Evolutionary conservation across 2,329 filamentous ascomycete genomes (phyloP).

Genomic region (Parastagonospora nodorum): DNA sequence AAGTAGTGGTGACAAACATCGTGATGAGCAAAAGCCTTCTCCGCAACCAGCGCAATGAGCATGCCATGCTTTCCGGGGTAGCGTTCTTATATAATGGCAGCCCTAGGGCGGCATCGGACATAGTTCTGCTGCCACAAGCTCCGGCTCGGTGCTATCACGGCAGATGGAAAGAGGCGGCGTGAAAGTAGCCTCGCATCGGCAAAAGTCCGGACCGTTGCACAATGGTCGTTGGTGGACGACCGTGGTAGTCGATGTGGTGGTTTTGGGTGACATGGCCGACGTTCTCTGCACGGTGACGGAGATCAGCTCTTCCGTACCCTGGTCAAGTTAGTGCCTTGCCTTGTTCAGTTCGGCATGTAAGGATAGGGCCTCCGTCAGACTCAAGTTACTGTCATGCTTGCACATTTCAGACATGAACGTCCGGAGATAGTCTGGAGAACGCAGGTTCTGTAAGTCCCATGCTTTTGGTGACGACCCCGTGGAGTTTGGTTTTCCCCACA

Average conservation of each 20-base stretch:
- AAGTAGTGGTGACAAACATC: constrained; percentile 23
- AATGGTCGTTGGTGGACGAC: neutral
- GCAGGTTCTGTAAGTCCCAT: no score
- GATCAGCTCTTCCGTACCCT: neutral
- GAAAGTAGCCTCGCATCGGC: neutral
- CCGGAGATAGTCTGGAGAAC: no score
- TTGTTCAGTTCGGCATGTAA: no score
- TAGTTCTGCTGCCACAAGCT: constrained; percentile 1
- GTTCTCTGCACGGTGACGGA: neutral
- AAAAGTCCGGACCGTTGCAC: neutral
- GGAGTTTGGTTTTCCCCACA: no score
- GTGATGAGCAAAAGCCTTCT: constrained; percentile 20
- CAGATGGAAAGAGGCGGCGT: neutral
- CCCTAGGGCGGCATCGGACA: constrained; percentile 14
- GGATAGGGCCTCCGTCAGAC: no score
- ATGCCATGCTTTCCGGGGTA: constrained; percentile 6
- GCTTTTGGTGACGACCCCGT: no score
- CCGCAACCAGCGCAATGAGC: constrained; percentile 22
- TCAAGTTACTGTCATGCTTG: no score
- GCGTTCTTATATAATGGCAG: constrained; percentile 1
- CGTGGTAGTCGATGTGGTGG: neutral
- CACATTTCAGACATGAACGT: no score
- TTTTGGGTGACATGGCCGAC: neutral
- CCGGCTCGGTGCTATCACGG: constrained; percentile 1
- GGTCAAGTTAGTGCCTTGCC: neutral